Conservation (phyloP, 805 yeast genomes). For the Ogataea degrootiae region DNA sequence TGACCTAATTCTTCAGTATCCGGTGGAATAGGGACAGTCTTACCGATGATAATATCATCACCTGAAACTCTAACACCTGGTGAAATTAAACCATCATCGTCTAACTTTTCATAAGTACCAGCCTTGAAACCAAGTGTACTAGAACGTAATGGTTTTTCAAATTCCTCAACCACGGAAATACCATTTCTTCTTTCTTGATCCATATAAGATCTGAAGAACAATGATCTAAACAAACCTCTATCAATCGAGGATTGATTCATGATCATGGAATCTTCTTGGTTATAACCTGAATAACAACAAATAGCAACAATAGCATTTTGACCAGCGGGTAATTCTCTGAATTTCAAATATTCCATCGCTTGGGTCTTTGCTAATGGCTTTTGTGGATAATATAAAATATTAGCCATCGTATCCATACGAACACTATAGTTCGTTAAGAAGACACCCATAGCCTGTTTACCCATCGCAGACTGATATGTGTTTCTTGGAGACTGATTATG, state of each 20-base stretch:
- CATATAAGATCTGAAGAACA: conserved; percentile 96
- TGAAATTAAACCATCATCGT: conserved; percentile 95
- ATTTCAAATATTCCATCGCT: conserved; percentile 95
- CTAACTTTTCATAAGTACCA: conserved; percentile 96
- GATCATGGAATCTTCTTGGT: conserved; percentile 99
- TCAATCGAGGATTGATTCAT: conserved; percentile 98
- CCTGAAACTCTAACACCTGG: conserved; percentile 99
- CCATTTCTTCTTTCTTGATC: conserved; percentile 98
- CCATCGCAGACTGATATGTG: conserved; percentile 99
- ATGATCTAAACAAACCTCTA: conserved; percentile 91
- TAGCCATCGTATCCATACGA: conserved; percentile 99
- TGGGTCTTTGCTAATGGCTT: conserved; percentile 97
- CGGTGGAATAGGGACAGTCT: conserved; percentile 98
- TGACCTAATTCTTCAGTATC: conserved; percentile 98
- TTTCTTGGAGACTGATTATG: conserved; percentile 99
- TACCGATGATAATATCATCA: conserved; percentile 97
- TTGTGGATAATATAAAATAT: conserved; percentile 94
- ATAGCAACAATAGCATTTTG: conserved; percentile 98
- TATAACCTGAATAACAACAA: conserved; percentile 96
- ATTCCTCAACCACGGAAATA: conserved; percentile 96
- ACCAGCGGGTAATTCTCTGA: conserved; percentile 98
- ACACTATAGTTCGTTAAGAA: conserved; percentile 91
- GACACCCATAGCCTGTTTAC: conserved; percentile 99
- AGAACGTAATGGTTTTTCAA: conserved; percentile 93
- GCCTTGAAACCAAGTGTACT: conserved; percentile 94